These are phyloP conservation scores for Cutaneotrichosporon mucoides DNA, from an alignment of 1,284 basidiomycete species.

Conservation along the genomic window DNA sequence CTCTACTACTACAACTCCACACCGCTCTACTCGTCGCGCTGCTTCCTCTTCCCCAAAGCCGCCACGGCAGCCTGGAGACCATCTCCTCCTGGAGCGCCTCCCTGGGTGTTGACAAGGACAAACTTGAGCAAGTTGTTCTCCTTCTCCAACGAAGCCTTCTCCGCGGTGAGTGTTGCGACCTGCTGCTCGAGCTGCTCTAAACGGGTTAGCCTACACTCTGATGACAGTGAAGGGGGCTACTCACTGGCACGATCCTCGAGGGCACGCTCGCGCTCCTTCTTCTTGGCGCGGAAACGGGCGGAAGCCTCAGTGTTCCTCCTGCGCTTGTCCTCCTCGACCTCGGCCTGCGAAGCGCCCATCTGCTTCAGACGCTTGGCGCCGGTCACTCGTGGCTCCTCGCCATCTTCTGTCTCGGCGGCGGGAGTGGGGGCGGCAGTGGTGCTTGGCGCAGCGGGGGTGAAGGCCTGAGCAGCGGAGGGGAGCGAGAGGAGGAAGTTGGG, in stretches of 20 bases:
- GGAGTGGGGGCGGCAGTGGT: slow-evolving; percentile 7
- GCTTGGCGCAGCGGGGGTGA: slow-evolving; percentile 12
- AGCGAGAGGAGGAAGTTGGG: slow-evolving; percentile 28
- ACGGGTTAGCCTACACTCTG: slow-evolving; percentile 10
- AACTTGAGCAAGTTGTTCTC: slow-evolving; percentile 96
- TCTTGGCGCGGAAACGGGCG: slow-evolving; percentile 96
- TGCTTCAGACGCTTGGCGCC: slow-evolving; percentile 46
- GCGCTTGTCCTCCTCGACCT: slow-evolving; percentile 60
- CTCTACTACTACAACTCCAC: neutral
- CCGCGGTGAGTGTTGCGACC: slow-evolving; percentile 77
- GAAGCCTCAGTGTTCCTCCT: slow-evolving; percentile 92
- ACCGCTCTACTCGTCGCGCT: slow-evolving; percentile 1
- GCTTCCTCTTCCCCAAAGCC: slow-evolving; percentile 33
- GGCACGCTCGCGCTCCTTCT: slow-evolving; percentile 95
- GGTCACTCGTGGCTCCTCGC: slow-evolving; percentile 17
- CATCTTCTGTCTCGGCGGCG: slow-evolving; percentile 9
- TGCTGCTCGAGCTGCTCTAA: slow-evolving; percentile 73
- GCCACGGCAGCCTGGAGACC: slow-evolving; percentile 33
- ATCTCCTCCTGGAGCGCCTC: slow-evolving; percentile 46
- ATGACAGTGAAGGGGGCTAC: neutral
- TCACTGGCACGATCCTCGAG: slow-evolving; percentile 68
- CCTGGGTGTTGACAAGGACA: slow-evolving; percentile 77
- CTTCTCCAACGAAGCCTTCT: slow-evolving; percentile 81
- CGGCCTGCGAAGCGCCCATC: slow-evolving; percentile 35
- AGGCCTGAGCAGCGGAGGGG: slow-evolving; percentile 6